These are phyloP conservation scores for Ottelia alismoides DNA, from an alignment of 106 monocot genomes.

Conservation along the genomic window DNA sequence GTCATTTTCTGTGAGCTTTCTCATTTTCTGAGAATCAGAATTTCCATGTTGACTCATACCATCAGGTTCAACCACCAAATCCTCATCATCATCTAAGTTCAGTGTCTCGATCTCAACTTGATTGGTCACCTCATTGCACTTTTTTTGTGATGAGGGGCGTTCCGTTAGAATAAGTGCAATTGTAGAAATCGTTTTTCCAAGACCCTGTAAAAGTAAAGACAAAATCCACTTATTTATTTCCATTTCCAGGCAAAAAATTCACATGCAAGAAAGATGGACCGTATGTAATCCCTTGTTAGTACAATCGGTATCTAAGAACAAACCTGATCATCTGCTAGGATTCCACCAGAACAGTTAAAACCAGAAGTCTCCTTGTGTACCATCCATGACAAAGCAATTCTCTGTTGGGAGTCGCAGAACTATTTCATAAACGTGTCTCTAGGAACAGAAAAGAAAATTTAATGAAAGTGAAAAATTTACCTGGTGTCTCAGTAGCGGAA, in stretches of 20 bases:
- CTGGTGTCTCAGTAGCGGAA: constrained; percentile 90
- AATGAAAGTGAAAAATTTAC: constrained; percentile 15
- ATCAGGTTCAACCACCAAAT: too few relatives aligned
- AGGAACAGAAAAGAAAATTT: constrained; percentile 2
- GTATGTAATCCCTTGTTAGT: too few relatives aligned
- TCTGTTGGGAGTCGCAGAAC: constrained; percentile 21
- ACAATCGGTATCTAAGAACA: too few relatives aligned
- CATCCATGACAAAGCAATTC: constrained; percentile 97
- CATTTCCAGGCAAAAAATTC: background rate
- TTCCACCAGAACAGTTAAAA: constrained; percentile 69
- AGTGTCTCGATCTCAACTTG: constrained; percentile 36
- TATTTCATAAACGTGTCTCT: too few relatives aligned
- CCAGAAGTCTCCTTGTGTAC: constrained; percentile 61
- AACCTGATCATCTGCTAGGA: constrained; percentile 98
- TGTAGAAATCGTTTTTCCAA: constrained; percentile 89
- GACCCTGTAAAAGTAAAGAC: constrained; percentile 37
- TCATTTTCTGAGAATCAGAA: constrained; percentile 5
- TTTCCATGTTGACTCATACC: too few relatives aligned
- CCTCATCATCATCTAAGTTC: constrained; percentile 57
- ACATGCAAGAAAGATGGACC: too few relatives aligned
- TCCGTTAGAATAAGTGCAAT: constrained; percentile 84
- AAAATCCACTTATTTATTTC: background rate
- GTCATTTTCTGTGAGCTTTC: constrained; percentile 10
- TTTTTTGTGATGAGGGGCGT: constrained; percentile 36
- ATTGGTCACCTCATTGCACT: constrained; percentile 14